These are phyloP conservation scores for Neurospora sp. DNA, from an alignment of 495 filamentous ascomycete genomes.

Conservation along the genomic window DNA sequence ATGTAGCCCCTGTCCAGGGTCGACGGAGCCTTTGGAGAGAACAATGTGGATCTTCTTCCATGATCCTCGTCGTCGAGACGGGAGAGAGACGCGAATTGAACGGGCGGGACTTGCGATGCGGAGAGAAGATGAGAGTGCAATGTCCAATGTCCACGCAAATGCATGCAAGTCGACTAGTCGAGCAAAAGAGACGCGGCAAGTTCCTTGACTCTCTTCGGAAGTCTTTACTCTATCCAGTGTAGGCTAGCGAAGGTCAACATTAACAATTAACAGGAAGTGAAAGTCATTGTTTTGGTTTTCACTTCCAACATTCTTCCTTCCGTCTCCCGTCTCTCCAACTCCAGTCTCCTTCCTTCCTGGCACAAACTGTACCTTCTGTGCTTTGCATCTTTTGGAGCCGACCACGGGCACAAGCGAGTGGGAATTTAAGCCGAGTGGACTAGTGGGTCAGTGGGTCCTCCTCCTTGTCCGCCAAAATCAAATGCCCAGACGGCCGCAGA, in stretches of 20 bases:
- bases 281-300: not conserved
- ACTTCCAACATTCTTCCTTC: not conserved
- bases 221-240: not conserved
- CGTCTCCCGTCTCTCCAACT: not conserved
- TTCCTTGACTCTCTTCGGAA: not conserved
- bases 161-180: not conserved
- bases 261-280: not conserved
- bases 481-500: not conserved
- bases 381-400: slow-evolving; percentile 12
- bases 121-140: slow-evolving; percentile 1
- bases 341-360: not conserved
- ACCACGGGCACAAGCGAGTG: slow-evolving; percentile 23
- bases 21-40: slow-evolving; percentile 8
- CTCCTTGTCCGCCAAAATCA: not conserved
- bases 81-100: slow-evolving; percentile 18
- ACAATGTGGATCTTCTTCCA: slow-evolving; percentile 17
- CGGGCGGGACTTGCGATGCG: slow-evolving; percentile 5
- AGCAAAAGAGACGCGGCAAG: not conserved
- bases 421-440: slow-evolving; percentile 10
- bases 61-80: slow-evolving; percentile 13
- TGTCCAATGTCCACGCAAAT: not conserved
- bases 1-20: slow-evolving; percentile 11
- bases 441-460: slow-evolving; percentile 1
- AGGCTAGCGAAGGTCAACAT: not conserved
- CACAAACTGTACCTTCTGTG: not conserved